Conservation (phyloP, 495 filamentous ascomycete genomes). For the Penicillium diatomitis region DNA sequence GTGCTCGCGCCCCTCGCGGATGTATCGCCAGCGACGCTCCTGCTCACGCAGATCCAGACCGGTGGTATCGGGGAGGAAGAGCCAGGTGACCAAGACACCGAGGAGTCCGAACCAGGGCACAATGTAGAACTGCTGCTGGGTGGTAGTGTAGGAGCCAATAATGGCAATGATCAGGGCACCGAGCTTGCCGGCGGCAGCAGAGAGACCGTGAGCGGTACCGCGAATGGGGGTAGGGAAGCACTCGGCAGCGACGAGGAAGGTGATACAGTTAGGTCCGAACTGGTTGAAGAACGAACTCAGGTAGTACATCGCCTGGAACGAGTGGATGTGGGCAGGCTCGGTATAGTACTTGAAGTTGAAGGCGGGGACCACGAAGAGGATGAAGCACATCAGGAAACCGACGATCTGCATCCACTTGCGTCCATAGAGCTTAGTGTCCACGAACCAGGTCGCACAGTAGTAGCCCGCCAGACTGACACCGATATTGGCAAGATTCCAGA, state of each 20-base stretch:
- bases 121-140: constrained; percentile 67
- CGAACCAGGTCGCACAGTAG: constrained; percentile 66
- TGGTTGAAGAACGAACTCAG: constrained; percentile 90
- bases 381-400: constrained; percentile 76
- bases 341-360: constrained; percentile 77
- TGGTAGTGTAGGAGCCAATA: constrained; percentile 76
- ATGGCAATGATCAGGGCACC: constrained; percentile 76
- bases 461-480: constrained; percentile 70
- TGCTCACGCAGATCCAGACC: constrained; percentile 89
- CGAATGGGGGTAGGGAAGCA: constrained; percentile 82
- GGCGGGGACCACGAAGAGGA: constrained; percentile 76
- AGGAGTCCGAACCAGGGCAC: constrained; percentile 85
- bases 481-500: constrained; percentile 79
- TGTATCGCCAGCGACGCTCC: constrained; percentile 74
- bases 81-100: constrained; percentile 64
- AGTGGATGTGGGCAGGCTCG: constrained; percentile 50
- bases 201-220: constrained; percentile 81
- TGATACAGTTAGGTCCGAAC: constrained; percentile 84
- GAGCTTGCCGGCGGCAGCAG: constrained; percentile 70
- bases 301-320: constrained; percentile 89
- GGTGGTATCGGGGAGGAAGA: constrained; percentile 86
- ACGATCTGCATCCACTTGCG: constrained; percentile 85
- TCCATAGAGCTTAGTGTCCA: constrained; percentile 86
- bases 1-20: constrained; percentile 58
- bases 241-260: constrained; percentile 84